Evolutionary conservation across 2,329 filamentous ascomycete species (phyloP), one percentile per base, ranked within the genome.

Genomic region (Boeremia lycopersici): DNA sequence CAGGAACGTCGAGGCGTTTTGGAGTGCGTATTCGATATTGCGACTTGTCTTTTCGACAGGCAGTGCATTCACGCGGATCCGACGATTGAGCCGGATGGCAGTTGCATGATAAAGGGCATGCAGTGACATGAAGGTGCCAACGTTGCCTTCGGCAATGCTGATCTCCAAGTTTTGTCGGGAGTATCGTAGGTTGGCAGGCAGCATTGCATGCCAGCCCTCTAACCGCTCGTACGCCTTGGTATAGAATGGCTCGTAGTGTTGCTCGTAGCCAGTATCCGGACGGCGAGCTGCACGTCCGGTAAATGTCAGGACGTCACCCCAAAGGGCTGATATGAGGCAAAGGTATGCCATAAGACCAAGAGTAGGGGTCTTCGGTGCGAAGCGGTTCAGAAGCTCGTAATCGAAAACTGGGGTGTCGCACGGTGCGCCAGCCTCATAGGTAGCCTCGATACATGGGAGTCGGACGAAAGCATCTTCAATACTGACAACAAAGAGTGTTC

Each of bases 81-180:
- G 83, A 34, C 89, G 82, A 62, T 88, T 87, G 28, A 90, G 77
- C 60, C 86, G 86, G 73, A 89, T 82, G 63, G 85, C 74, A 0
- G 85, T 81, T 41, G 84, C 81, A 67, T 88, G 82, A 68, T 88
- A 88, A n/a, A 89, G 76, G 26, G 88, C 76, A 69, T 90, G 87
- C 71, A 89, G 82, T 1, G 82, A 83, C 49, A 89, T 74, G 65
- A 87, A 87, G 0, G 81, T 80, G 5, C 85, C 85, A 1, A 82
- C 77, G 60, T 82, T 84, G 25, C 82, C 81, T 28, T 77, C 74
- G 12, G 79, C 74, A 6, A 84, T 79, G 36, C 82, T 84, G 28
- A 78, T 76, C 39, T 85, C 80, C 12, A 90, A 75, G 53, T 88
- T 89, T 48, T 79, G 74, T 4, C 79, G 70, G 3, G 78, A 83